Conservation (phyloP, 2,329 filamentous ascomycete genomes). For the Aureobasidium sp. region DNA sequence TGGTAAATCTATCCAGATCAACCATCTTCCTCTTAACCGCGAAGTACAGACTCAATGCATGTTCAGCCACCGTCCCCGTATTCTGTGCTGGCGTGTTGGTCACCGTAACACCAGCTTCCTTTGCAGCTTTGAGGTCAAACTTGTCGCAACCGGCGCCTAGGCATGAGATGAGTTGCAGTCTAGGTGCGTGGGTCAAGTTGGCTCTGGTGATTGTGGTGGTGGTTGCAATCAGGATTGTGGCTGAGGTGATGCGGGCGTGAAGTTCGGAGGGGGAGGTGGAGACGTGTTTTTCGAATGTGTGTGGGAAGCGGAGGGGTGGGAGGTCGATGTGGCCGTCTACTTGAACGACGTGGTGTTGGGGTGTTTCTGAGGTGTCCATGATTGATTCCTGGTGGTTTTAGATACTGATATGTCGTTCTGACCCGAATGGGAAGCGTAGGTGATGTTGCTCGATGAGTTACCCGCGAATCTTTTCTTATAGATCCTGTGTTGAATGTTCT, state of each 20-base stretch:
- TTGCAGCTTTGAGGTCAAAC: conserved; percentile 40
- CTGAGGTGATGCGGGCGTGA: conserved; percentile 37
- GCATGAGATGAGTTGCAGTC: conserved; percentile 39
- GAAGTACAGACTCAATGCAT: conserved; percentile 46
- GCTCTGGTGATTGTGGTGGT: conserved; percentile 36
- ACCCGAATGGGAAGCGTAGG: neutral
- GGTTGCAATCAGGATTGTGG: conserved; percentile 41
- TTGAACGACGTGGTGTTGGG: conserved; percentile 41
- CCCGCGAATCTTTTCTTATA: no score
- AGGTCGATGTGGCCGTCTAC: conserved; percentile 42
- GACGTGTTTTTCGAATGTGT: conserved; percentile 35
- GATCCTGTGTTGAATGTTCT: no score
- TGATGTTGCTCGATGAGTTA: neutral
- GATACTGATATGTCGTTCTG: neutral
- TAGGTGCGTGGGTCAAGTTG: conserved; percentile 34
- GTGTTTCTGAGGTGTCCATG: conserved; percentile 12
- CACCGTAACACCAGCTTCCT: conserved; percentile 38
- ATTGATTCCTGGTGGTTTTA: neutral
- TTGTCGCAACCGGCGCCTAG: conserved; percentile 44
- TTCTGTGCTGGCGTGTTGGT: conserved; percentile 44
- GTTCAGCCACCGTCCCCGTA: conserved; percentile 39
- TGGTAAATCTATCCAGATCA: conserved; percentile 31
- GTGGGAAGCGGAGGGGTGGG: conserved; percentile 37
- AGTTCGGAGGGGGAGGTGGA: conserved; percentile 32
- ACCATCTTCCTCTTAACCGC: conserved; percentile 39